Evolutionary conservation across 2,329 filamentous ascomycete species (phyloP).

Genomic region (Hortaea werneckii): DNA sequence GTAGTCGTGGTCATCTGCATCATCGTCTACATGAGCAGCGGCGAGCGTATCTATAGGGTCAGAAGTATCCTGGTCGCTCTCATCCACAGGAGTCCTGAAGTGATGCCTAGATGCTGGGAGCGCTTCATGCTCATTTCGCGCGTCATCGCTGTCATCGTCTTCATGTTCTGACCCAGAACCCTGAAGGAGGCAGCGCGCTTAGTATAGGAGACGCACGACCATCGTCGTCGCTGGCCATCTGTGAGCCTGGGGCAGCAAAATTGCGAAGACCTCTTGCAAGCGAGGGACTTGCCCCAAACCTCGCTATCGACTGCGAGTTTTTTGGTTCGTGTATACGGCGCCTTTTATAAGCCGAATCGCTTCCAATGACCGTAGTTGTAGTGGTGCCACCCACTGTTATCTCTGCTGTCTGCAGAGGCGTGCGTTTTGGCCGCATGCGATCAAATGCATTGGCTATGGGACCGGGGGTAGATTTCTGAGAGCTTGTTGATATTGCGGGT

Average conservation of each 20-base stretch:
- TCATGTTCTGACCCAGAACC: not conserved
- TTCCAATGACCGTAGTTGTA: slow-evolving; percentile 52
- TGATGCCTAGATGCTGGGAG: not conserved
- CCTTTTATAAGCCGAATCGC: slow-evolving; percentile 36
- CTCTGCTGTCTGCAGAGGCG: slow-evolving; percentile 55
- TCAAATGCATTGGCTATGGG: slow-evolving; percentile 52
- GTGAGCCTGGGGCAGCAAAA: slow-evolving; percentile 48
- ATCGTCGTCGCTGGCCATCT: slow-evolving; percentile 18
- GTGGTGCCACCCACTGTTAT: slow-evolving; percentile 65
- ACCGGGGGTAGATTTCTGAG: slow-evolving; percentile 31
- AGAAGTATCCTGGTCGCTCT: slow-evolving; percentile 6
- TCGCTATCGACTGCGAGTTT: slow-evolving; percentile 31
- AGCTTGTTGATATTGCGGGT: slow-evolving; percentile 1
- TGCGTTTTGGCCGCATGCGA: slow-evolving; percentile 53
- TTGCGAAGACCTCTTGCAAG: slow-evolving; percentile 36
- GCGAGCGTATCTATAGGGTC: slow-evolving; percentile 14
- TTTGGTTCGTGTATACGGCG: slow-evolving; percentile 34
- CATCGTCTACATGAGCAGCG: slow-evolving; percentile 18
- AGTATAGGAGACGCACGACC: not conserved
- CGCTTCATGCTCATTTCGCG: not conserved
- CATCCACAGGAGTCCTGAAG: not conserved
- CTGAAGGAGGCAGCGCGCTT: too few relatives aligned
- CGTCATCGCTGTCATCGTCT: slow-evolving; percentile 10
- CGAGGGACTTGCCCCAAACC: slow-evolving; percentile 32
- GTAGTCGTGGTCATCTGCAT: slow-evolving; percentile 35